These are phyloP conservation scores for Mycena rebaudengoi DNA, from an alignment of 768 basidiomycete species.

Conservation along the genomic window DNA sequence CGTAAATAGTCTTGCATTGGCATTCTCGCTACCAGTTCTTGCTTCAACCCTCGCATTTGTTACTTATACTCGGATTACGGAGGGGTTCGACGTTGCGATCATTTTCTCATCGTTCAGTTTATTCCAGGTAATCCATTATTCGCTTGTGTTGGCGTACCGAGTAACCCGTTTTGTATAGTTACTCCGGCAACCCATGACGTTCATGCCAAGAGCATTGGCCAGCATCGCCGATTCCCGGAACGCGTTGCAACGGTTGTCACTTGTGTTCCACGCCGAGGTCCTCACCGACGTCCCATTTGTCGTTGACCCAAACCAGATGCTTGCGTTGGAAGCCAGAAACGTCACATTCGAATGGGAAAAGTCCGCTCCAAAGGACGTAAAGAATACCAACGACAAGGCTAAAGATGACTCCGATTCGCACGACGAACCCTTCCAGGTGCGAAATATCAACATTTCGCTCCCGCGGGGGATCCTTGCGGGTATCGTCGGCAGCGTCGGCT, in stretches of 20 bases:
- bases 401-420: constrained; percentile 19
- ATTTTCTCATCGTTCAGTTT: constrained; percentile 74
- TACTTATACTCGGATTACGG: constrained; percentile 64
- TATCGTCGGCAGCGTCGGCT: constrained; percentile 75
- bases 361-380: constrained; percentile 14
- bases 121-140: too few relatives aligned
- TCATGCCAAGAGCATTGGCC: constrained; percentile 68
- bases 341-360: constrained; percentile 76
- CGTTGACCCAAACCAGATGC: constrained; percentile 54
- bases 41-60: constrained; percentile 74
- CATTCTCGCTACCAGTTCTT: constrained; percentile 67
- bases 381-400: not conserved
- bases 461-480: constrained; percentile 67
- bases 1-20: constrained; percentile 54
- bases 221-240: constrained; percentile 71
- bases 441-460: constrained; percentile 59
- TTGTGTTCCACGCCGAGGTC: constrained; percentile 65
- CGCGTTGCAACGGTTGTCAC: constrained; percentile 60
- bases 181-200: constrained; percentile 75
- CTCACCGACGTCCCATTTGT: constrained; percentile 49
- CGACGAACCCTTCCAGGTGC: constrained; percentile 57
- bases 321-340: constrained; percentile 59
- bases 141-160: too few relatives aligned
- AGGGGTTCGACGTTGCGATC: constrained; percentile 67
- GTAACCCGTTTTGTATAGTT: too few relatives aligned